phyloP scores from a whole-genome alignment of 2,329 filamentous ascomycete species.

The Diaporthe australafricana region DNA sequence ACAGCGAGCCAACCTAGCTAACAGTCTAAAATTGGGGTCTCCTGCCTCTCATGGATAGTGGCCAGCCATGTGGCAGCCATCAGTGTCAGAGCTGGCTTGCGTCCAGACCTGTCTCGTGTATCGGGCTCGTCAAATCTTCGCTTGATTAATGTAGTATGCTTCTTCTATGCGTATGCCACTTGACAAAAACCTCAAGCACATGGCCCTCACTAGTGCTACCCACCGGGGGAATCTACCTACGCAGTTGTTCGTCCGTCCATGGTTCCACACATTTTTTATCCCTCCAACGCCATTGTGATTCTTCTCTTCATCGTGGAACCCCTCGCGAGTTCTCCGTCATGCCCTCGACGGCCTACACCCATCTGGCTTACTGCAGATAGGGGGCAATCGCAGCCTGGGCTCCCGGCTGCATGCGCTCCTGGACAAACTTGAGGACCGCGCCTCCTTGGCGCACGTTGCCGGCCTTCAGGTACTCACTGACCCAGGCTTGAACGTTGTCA shows the following conservation, averaged over 20 bases:
- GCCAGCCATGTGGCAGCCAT: no score
- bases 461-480: slow-evolving; percentile 79
- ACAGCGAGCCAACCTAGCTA: no score
- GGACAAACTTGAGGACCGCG: slow-evolving; percentile 76
- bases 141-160: slow-evolving; percentile 24
- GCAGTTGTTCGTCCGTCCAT: slow-evolving; percentile 6
- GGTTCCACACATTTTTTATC: slow-evolving; percentile 15
- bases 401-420: slow-evolving; percentile 75
- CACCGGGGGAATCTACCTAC: slow-evolving; percentile 30
- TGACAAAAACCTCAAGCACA: neutral
- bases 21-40: no score
- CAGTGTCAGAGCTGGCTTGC: no score
- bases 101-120: neutral
- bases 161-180: slow-evolving; percentile 22
- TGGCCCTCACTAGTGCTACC: neutral
- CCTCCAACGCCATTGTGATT: slow-evolving; percentile 25
- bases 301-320: neutral
- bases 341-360: neutral
- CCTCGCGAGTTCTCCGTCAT: neutral
- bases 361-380: slow-evolving; percentile 57
- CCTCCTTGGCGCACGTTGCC: slow-evolving; percentile 81
- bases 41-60: no score
- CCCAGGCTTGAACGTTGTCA: slow-evolving; percentile 85
- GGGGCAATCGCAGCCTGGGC: slow-evolving; percentile 64
- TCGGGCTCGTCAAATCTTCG: neutral